Conservation (phyloP, 257 asterid species). For the Fraxinus anomala region DNA sequence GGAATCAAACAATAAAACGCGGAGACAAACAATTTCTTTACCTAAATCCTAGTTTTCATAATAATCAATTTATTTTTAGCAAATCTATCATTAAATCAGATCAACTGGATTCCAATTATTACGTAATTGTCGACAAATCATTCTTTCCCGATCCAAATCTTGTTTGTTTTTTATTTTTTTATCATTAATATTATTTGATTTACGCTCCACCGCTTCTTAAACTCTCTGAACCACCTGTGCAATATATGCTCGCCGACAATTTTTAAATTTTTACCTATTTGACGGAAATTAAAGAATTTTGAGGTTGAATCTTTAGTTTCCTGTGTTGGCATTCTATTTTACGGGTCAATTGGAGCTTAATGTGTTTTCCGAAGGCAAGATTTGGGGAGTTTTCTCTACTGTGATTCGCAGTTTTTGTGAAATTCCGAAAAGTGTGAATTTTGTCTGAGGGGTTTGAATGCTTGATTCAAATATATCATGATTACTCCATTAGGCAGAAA, state of each 20-base stretch:
- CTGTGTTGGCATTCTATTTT: conserved; percentile 24
- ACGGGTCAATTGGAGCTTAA: conserved; percentile 12
- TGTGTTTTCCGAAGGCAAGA: conserved; percentile 29
- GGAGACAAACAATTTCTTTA: no score
- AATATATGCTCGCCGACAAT: neutral
- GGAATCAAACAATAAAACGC: no score
- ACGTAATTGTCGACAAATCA: conserved; percentile 15
- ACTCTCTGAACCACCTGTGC: conserved; percentile 6
- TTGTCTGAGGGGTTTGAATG: neutral
- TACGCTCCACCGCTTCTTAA: conserved; percentile 23
- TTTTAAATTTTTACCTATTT: conserved; percentile 22
- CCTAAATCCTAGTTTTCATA: no score
- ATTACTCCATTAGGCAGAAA: neutral
- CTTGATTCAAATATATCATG: neutral
- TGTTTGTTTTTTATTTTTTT: neutral
- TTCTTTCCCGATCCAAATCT: conserved; percentile 26
- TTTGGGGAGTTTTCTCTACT: conserved; percentile 1
- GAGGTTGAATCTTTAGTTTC: conserved; percentile 5
- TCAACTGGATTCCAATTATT: neutral
- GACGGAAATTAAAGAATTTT: conserved; percentile 22
- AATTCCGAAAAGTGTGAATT: conserved; percentile 5
- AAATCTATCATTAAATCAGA: neutral
- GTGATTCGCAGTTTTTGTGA: conserved; percentile 5
- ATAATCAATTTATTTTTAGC: neutral
- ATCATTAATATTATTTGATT: conserved; percentile 7